Evolutionary conservation across 192 early-diverging fungal genomes (phyloP).

Genomic region (Diversispora eburnea): DNA sequence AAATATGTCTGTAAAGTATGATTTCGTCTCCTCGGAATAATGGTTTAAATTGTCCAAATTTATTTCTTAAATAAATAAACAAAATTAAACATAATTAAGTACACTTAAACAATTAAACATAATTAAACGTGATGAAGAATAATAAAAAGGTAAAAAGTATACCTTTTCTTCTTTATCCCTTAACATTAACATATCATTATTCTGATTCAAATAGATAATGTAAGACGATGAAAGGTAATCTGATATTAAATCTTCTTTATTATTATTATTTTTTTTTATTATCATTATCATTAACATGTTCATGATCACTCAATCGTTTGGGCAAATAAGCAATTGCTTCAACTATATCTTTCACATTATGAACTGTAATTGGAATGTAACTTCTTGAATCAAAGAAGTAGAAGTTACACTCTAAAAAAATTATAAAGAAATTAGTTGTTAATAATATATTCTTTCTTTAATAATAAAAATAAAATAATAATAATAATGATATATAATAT

Average conservation of each 20-base stretch:
- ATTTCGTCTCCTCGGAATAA: too few species aligned
- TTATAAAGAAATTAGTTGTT: not conserved
- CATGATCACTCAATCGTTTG: not conserved
- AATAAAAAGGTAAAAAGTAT: too few species aligned
- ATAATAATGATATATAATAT: too few species aligned
- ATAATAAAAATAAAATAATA: not conserved
- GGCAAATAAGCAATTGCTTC: conserved; percentile 39
- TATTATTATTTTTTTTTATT: too few species aligned
- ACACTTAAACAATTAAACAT: too few species aligned
- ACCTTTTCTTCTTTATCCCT: too few species aligned
- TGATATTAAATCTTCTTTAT: not conserved
- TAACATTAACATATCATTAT: not conserved
- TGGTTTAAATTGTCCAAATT: too few species aligned
- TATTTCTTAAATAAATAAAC: too few species aligned
- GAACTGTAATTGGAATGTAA: conserved; percentile 33
- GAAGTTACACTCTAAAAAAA: conserved; percentile 21
- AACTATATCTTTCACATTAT: conserved; percentile 27
- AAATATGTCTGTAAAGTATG: too few species aligned
- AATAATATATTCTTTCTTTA: not conserved
- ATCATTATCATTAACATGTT: too few species aligned
- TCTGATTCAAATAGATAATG: not conserved
- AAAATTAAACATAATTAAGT: too few species aligned
- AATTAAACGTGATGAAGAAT: conserved; percentile 11
- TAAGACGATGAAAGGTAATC: not conserved
- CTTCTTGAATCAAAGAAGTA: conserved; percentile 38